These are phyloP conservation scores for Wallacemonas rigidus DNA, from an alignment of 208 protist species.

Conservation along the genomic window DNA sequence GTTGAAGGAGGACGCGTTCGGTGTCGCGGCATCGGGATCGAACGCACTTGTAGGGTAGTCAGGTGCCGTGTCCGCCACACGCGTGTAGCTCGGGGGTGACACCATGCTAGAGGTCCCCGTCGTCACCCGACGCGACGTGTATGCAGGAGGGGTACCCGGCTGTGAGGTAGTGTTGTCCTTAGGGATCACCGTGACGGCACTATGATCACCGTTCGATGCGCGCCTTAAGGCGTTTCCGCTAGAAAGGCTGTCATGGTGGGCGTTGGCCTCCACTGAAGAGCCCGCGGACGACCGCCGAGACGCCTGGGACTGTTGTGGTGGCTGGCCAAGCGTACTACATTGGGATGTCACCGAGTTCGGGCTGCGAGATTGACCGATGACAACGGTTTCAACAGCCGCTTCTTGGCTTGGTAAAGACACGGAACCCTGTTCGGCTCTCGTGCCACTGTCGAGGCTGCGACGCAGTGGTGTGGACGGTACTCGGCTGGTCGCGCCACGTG, in stretches of 20 bases:
- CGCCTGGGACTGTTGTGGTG: too few species aligned
- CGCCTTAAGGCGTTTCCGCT: too few species aligned
- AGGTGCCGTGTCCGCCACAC: neutral
- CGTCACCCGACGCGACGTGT: slow-evolving; percentile 7
- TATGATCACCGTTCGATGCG: too few species aligned
- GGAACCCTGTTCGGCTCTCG: neutral
- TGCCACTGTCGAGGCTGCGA: neutral
- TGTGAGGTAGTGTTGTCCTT: neutral
- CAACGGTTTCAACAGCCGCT: neutral
- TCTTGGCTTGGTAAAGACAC: neutral
- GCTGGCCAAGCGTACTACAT: too few species aligned
- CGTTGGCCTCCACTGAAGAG: too few species aligned
- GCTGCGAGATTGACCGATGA: neutral
- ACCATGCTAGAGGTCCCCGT: neutral
- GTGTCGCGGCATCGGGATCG: slow-evolving; percentile 6
- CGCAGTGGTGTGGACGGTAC: neutral
- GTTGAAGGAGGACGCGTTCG: slow-evolving; percentile 7
- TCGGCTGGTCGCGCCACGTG: neutral
- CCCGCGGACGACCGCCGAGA: too few species aligned
- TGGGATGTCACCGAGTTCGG: too few species aligned
- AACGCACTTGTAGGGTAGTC: neutral
- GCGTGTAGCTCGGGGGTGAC: neutral
- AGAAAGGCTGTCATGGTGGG: too few species aligned
- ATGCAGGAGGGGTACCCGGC: neutral
- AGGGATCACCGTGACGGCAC: too few species aligned